A percentile compares a stretch with the other conserved stretches of the same genome.
These are phyloP conservation scores for barley (Hordeum vulgare) DNA, from an alignment of 176 grass and related monocot species.

Conservation along the genomic window DNA sequence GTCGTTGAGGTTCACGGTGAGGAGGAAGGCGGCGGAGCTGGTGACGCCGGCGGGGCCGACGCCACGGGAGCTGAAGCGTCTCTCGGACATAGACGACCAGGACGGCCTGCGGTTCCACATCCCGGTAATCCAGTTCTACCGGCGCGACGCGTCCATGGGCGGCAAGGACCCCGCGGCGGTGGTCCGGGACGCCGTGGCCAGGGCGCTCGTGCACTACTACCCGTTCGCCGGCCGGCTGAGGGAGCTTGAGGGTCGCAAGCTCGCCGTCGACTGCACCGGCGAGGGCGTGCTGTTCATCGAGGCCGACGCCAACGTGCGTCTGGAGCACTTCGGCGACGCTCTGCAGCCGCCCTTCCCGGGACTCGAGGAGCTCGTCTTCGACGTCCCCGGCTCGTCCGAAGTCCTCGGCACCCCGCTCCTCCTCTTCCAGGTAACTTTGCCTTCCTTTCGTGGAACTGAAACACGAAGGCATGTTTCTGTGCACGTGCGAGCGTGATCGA, in stretches of 20 bases:
- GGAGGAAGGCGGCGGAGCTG: conserved; percentile 39
- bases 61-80: conserved; percentile 61
- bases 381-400: conserved; percentile 49
- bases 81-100: conserved; percentile 90
- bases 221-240: conserved; percentile 74
- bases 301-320: conserved; percentile 56
- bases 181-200: conserved; percentile 54
- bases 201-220: conserved; percentile 73
- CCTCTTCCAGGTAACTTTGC: conserved; percentile 52
- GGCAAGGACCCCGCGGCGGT: conserved; percentile 47
- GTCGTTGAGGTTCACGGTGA: conserved; percentile 46
- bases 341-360: conserved; percentile 71
- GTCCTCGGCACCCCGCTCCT: conserved; percentile 55
- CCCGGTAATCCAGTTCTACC: conserved; percentile 85
- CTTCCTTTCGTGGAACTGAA: not conserved
- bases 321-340: conserved; percentile 66
- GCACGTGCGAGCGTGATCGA: not conserved
- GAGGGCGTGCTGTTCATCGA: conserved; percentile 79
- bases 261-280: conserved; percentile 79
- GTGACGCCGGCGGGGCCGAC: conserved; percentile 51
- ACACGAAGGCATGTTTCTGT: not conserved
- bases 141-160: conserved; percentile 15
- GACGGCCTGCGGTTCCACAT: conserved; percentile 80
- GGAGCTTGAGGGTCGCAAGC: conserved; percentile 50
- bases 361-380: conserved; percentile 62